Evolutionary conservation across 345 rosid species (phyloP), one percentile per base, ranked within the genome.

Genomic region (Passiflora organensis): DNA sequence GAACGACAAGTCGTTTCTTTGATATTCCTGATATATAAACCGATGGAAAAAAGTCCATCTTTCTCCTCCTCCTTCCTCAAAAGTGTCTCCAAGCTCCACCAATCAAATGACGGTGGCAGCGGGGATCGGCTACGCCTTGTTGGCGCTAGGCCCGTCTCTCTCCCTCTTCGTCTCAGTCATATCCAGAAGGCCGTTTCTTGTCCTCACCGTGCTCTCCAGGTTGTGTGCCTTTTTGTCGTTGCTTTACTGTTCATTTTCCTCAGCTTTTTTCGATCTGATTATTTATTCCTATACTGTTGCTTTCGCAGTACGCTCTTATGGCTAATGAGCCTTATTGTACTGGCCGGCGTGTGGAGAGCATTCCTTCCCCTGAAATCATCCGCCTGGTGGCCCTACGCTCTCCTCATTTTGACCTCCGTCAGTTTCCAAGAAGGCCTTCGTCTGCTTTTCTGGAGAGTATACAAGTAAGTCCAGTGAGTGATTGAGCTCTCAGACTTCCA

Each of bases 181-280:
- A 78, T 85, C 99, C 77, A 89, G 78, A 62, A 86, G 85, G 67
- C 97, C 99, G 44, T 89, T 89, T 67, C 70, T 93, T 59, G 84
- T 93, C 75, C 94, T 93, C 74, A 86, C 91, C 37, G 77, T 93
- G 38, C 97, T 93, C 80, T 89, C 87, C 70, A 93, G 97, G 99
- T 93, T 55, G 14, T 14, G 6, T 32, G n/a, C 5, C 18, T 47
- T 17, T 10, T 28, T 50, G n/a, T n/a, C n/a, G n/a, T n/a, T n/a
- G n/a, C n/a, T 25, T 16, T 25, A 13, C 19, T 17, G 11, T 50
- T 45, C n/a, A n/a, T 45, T 19, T 22, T 51, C 32, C 6, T 42
- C 25, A 48, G 9, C 10, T 44, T 11, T 38, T 22, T 15, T 39
- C 9, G 0, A 16, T 48, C 25, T 18, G 22, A 42, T 36, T 34